phyloP scores from a whole-genome alignment of 495 filamentous ascomycete genomes.

The Durotheca rogersii region DNA sequence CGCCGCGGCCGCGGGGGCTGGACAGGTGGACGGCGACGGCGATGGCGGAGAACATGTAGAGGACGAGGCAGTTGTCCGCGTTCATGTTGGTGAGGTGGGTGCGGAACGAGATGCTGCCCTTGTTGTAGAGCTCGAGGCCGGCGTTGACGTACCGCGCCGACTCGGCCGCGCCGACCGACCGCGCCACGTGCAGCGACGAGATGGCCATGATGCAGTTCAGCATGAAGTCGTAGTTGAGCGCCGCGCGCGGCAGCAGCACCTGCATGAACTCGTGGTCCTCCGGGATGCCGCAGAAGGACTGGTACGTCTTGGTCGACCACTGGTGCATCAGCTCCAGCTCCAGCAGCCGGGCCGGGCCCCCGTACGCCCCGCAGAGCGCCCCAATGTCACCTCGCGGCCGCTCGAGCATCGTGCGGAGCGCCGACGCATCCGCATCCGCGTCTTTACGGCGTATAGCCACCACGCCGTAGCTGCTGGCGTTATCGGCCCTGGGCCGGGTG shows the following conservation, averaged over 20 bases:
- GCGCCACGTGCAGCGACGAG: slow-evolving; percentile 36
- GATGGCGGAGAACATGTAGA: slow-evolving; percentile 40
- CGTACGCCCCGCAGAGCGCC: slow-evolving; percentile 25
- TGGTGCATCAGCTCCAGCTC: slow-evolving; percentile 42
- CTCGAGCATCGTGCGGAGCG: neutral
- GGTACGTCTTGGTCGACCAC: slow-evolving; percentile 39
- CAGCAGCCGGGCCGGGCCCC: slow-evolving; percentile 25
- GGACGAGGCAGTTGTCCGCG: slow-evolving; percentile 24
- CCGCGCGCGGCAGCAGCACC: slow-evolving; percentile 26
- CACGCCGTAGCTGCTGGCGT: neutral
- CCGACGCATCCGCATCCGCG: neutral
- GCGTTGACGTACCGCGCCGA: slow-evolving; percentile 28
- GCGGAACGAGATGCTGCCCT: slow-evolving; percentile 36
- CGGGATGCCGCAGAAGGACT: slow-evolving; percentile 32
- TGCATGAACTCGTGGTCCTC: slow-evolving; percentile 37
- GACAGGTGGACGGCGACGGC: slow-evolving; percentile 36
- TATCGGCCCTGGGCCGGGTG: slow-evolving; percentile 18
- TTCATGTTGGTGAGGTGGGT: slow-evolving; percentile 31
- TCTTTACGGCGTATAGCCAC: slow-evolving; percentile 9
- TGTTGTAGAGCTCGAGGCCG: slow-evolving; percentile 38
- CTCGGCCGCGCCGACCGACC: slow-evolving; percentile 10
- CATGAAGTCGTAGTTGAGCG: slow-evolving; percentile 35
- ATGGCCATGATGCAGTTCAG: slow-evolving; percentile 38
- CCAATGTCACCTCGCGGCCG: slow-evolving; percentile 22
- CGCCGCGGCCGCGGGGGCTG: slow-evolving; percentile 23